Percentiles rank a stretch among this genome's conserved stretches.
Evolutionary conservation across 1,139 yeast genomes (phyloP).

Genomic region (Hyphopichia buzzinii): DNA sequence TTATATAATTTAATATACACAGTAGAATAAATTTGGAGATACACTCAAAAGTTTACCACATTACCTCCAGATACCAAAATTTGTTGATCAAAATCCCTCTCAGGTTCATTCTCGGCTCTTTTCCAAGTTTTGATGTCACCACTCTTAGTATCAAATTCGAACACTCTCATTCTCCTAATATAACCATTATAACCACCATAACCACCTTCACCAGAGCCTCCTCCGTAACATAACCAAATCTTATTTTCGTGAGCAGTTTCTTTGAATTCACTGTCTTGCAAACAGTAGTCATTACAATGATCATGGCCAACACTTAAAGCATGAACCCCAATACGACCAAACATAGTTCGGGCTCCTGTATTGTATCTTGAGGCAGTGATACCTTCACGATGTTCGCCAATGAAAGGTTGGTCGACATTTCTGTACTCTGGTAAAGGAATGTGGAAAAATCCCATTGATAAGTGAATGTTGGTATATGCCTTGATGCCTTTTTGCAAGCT

Average conservation of each 20-base stretch:
- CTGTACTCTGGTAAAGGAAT: constrained; percentile 86
- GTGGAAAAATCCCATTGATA: constrained; percentile 90
- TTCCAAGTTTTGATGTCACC: constrained; percentile 73
- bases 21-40: neutral
- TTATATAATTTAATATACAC: neutral
- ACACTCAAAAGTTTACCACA: constrained; percentile 18
- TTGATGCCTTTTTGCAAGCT: constrained; percentile 25
- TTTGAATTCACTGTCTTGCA: constrained; percentile 40
- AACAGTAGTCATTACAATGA: constrained; percentile 89
- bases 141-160: constrained; percentile 56
- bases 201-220: constrained; percentile 92
- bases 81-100: constrained; percentile 54
- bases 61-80: constrained; percentile 51
- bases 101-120: constrained; percentile 56
- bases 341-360: constrained; percentile 57
- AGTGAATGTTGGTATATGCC: constrained; percentile 41
- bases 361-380: constrained; percentile 76
- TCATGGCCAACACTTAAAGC: constrained; percentile 42
- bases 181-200: constrained; percentile 90
- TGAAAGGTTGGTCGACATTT: constrained; percentile 42
- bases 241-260: constrained; percentile 26
- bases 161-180: constrained; percentile 69
- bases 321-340: constrained; percentile 39
- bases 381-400: constrained; percentile 68
- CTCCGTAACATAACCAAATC: constrained; percentile 91